These are phyloP conservation scores for Monosporozyma aquatica DNA, from an alignment of 805 yeast genomes.

Conservation along the genomic window DNA sequence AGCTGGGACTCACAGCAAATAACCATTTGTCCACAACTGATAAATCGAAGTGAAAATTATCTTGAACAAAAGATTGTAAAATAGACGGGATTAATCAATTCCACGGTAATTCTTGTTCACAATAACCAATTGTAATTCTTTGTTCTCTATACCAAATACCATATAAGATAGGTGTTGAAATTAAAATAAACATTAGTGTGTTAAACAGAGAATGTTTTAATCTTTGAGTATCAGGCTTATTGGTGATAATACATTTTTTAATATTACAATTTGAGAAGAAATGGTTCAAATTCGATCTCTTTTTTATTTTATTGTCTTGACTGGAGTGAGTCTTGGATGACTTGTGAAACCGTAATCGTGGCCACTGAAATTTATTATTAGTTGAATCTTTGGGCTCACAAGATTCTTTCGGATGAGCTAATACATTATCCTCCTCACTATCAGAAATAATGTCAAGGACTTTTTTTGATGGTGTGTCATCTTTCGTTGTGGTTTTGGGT, in stretches of 20 bases:
- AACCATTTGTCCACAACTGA: slow-evolving; percentile 30
- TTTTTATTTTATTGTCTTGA: background rate
- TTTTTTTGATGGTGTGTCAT: background rate
- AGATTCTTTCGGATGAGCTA: background rate
- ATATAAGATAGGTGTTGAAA: slow-evolving; percentile 22
- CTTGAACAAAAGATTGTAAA: background rate
- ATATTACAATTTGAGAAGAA: background rate
- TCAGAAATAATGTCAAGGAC: background rate
- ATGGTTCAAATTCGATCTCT: too few species aligned
- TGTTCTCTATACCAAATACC: slow-evolving; percentile 57
- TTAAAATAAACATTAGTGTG: slow-evolving; percentile 22
- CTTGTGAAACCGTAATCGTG: background rate
- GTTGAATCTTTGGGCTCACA: background rate
- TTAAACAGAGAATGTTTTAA: background rate
- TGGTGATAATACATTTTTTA: too few species aligned
- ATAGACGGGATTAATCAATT: slow-evolving; percentile 31
- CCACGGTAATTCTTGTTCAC: slow-evolving; percentile 35
- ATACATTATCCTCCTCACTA: background rate
- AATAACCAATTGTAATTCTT: slow-evolving; percentile 55
- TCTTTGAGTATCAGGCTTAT: too few species aligned
- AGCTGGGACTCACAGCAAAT: slow-evolving; percentile 41
- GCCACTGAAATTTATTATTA: background rate
- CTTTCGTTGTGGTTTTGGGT: background rate
- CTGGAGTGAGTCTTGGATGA: background rate
- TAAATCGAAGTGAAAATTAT: slow-evolving; percentile 29